phyloP scores from a whole-genome alignment of 192 early-diverging fungal genomes.

The Coemansia sp. region DNA sequence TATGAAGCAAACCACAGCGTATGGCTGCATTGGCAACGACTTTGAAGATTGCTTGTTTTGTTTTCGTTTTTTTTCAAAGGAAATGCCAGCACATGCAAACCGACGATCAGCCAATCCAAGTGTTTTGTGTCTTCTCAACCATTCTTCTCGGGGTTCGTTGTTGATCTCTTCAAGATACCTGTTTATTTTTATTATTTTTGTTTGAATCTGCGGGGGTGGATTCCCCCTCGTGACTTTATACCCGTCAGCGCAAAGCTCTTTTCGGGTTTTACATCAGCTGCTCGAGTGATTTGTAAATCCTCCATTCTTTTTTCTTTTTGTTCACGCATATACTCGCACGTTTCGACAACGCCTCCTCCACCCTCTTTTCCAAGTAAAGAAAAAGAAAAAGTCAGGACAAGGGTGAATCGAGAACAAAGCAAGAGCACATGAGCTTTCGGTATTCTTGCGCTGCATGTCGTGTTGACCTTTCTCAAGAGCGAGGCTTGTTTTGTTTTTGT shows the following conservation, averaged over 20 bases:
- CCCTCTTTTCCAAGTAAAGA: constrained; percentile 8
- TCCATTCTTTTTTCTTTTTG: not conserved
- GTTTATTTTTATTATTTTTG: not conserved
- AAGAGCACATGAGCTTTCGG: constrained; percentile 3
- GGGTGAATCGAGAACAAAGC: constrained; percentile 1
- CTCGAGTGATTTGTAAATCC: constrained; percentile 5
- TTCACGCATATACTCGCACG: constrained; percentile 1
- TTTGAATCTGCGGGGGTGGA: not conserved
- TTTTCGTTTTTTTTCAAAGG: not conserved
- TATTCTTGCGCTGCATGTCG: not conserved
- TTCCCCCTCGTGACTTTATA: not conserved
- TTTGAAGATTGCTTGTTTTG: no score
- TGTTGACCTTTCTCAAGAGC: constrained; percentile 5
- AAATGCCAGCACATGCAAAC: not conserved
- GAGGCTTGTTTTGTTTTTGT: constrained; percentile 13
- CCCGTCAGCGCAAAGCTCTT: constrained; percentile 1
- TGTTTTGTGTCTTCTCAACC: not conserved
- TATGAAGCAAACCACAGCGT: no score
- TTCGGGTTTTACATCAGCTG: not conserved
- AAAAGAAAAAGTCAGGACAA: constrained; percentile 5
- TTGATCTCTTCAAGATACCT: constrained; percentile 4
- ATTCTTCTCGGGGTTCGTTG: not conserved
- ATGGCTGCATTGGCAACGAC: no score
- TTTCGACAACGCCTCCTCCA: not conserved
- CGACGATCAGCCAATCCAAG: not conserved